Conservation (phyloP, 2,329 filamentous ascomycete species). For the Botrytis fabae region DNA sequence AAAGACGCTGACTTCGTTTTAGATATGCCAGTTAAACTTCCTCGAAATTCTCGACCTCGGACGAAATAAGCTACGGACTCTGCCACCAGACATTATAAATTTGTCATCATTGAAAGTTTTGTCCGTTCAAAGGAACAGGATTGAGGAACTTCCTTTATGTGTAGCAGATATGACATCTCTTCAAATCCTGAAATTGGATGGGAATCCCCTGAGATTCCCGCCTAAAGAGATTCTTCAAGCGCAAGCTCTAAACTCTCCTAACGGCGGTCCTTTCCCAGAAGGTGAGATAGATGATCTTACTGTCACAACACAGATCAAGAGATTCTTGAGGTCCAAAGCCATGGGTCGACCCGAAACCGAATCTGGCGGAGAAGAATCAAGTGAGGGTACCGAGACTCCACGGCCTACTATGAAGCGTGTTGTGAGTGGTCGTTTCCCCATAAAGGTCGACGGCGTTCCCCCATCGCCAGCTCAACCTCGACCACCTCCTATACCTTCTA, state of each 20-base stretch:
- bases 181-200: conserved; percentile 85
- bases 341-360: conserved; percentile 56
- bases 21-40: conserved; percentile 84
- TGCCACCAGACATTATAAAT: conserved; percentile 78
- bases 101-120: conserved; percentile 86
- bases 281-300: conserved; percentile 63
- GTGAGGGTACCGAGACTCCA: conserved; percentile 78
- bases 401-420: conserved; percentile 61
- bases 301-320: conserved; percentile 62
- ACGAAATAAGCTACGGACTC: conserved; percentile 75
- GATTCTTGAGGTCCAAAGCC: conserved; percentile 53
- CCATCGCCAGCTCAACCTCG: conserved; percentile 66
- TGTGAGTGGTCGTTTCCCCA: conserved; percentile 65
- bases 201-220: conserved; percentile 82
- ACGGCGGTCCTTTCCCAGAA: conserved; percentile 52
- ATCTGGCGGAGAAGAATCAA: conserved; percentile 60
- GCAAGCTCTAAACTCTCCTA: conserved; percentile 55
- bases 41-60: conserved; percentile 93
- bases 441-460: conserved; percentile 74
- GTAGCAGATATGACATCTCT: conserved; percentile 88
- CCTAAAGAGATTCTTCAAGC: conserved; percentile 67
- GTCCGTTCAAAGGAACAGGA: conserved; percentile 82
- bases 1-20: conserved; percentile 26
- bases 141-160: conserved; percentile 79
- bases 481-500: conserved; percentile 74